Evolutionary conservation across 176 grass and related monocot species (phyloP).

Genomic region (Aegilops speltoides): DNA sequence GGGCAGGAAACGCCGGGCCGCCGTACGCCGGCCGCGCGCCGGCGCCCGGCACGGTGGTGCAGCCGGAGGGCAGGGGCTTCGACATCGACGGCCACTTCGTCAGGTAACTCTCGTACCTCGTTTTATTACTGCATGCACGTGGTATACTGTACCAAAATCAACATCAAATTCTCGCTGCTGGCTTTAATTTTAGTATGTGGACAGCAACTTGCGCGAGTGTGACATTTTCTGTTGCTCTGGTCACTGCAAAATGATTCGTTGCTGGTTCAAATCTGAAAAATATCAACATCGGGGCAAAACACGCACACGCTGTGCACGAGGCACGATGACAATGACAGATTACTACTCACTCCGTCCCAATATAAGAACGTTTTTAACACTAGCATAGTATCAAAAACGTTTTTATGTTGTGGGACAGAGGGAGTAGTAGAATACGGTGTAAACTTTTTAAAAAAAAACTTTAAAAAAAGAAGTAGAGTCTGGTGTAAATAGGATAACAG

Average conservation of each 20-base stretch:
- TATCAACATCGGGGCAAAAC: no score
- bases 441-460: no score
- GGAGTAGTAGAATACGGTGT: no score
- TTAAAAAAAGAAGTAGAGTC: no score
- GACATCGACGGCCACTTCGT: constrained; percentile 53
- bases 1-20: constrained; percentile 23
- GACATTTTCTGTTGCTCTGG: not conserved
- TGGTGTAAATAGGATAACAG: no score
- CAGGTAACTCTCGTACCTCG: constrained; percentile 12
- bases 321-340: not conserved
- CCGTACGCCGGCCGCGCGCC: constrained; percentile 14
- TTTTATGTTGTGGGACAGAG: no score
- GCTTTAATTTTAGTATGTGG: not conserved
- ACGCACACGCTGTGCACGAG: not conserved
- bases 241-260: not conserved
- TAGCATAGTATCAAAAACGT: no score
- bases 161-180: not conserved
- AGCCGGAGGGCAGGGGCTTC: constrained; percentile 52
- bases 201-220: not conserved
- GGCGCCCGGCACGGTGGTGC: constrained; percentile 31
- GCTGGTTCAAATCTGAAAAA: not conserved
- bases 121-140: not conserved
- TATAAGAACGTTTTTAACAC: no score
- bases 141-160: not conserved
- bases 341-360: no score